These are phyloP conservation scores for Phylloporus sp. DNA, from an alignment of 768 basidiomycete genomes.

Conservation along the genomic window DNA sequence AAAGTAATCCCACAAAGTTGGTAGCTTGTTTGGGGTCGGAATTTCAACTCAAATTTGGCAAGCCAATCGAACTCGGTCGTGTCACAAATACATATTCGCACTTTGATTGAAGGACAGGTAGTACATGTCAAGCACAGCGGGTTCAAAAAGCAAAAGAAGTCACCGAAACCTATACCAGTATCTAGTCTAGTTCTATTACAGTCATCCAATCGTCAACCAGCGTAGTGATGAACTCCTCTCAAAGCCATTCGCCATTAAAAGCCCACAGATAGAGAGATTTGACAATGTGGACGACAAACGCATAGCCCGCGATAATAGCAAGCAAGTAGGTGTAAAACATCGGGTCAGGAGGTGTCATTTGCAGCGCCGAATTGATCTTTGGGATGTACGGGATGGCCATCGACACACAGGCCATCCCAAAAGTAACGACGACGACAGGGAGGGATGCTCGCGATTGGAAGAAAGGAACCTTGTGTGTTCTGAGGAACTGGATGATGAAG, in stretches of 20 bases:
- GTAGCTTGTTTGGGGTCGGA: too few species aligned
- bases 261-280: constrained; percentile 24
- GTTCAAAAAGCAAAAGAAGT: background rate
- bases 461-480: constrained; percentile 29
- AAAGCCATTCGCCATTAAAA: constrained; percentile 31
- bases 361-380: constrained; percentile 26
- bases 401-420: constrained; percentile 28
- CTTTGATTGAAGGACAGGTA: background rate
- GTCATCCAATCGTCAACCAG: background rate
- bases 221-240: background rate
- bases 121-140: background rate
- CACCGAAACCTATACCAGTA: too few species aligned
- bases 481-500: constrained; percentile 31
- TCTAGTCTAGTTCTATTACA: background rate
- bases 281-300: constrained; percentile 24
- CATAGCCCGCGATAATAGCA: constrained; percentile 20
- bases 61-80: too few species aligned
- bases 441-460: constrained; percentile 30
- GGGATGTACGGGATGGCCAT: constrained; percentile 33
- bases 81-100: background rate
- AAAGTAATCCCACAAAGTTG: too few species aligned
- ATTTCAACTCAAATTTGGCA: too few species aligned
- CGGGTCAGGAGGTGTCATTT: constrained; percentile 25
- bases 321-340: constrained; percentile 27
- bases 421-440: constrained; percentile 25